phyloP scores from a whole-genome alignment of 768 basidiomycete genomes.

The Suillus decipiens region DNA sequence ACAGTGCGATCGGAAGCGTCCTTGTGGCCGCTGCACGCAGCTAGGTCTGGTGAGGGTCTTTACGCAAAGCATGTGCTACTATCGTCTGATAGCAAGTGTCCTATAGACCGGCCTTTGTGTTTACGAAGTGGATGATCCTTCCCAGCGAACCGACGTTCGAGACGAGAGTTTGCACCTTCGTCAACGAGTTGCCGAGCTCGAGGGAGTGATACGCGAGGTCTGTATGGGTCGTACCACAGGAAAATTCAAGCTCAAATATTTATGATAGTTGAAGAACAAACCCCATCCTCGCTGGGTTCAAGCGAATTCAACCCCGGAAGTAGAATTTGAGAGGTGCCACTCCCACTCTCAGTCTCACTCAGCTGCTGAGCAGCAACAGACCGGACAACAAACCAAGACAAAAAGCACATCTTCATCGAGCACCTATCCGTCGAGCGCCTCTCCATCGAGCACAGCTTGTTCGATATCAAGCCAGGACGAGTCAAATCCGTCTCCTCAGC shows the following conservation, averaged over 20 bases:
- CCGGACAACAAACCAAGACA: constrained; percentile 11
- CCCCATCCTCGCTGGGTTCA: constrained; percentile 65
- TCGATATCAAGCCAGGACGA: constrained; percentile 8
- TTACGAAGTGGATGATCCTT: constrained; percentile 81
- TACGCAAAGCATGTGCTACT: constrained; percentile 29
- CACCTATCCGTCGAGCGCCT: constrained; percentile 1
- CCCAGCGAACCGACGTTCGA: constrained; percentile 48
- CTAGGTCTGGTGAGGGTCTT: constrained; percentile 38
- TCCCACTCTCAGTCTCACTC: constrained; percentile 22
- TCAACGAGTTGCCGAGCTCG: constrained; percentile 77
- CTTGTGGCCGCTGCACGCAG: constrained; percentile 47
- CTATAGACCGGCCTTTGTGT: constrained; percentile 79
- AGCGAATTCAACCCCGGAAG: constrained; percentile 24
- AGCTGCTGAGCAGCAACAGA: constrained; percentile 16
- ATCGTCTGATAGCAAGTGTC: constrained; percentile 13
- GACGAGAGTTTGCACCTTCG: constrained; percentile 69
- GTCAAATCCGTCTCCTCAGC: constrained; percentile 14
- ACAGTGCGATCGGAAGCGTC: constrained; percentile 51
- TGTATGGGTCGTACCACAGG: constrained; percentile 10
- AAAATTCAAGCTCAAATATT: neutral
- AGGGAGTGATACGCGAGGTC: constrained; percentile 83
- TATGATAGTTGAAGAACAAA: constrained; percentile 64
- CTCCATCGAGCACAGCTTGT: constrained; percentile 6
- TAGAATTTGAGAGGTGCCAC: constrained; percentile 31
- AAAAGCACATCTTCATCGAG: constrained; percentile 4